phyloP scores from a whole-genome alignment of 2,329 filamentous ascomycete species.

The Verticillium isaacii region DNA sequence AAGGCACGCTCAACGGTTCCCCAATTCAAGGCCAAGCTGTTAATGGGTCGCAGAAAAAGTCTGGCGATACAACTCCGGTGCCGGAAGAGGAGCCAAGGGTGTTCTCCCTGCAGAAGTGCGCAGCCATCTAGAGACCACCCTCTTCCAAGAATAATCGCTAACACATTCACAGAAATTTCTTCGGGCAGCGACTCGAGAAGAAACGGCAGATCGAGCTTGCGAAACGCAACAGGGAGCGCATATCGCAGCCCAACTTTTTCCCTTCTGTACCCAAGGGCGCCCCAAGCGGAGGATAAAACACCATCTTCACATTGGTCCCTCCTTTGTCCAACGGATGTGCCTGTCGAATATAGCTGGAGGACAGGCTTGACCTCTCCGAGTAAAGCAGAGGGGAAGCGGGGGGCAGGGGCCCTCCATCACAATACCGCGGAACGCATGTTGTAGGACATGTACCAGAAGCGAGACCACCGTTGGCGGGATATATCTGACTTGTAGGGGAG shows the following conservation, averaged over 20 bases:
- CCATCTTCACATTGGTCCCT: neutral
- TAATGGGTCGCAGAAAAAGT: conserved; percentile 29
- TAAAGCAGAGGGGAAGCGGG: neutral
- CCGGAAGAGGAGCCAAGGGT: conserved; percentile 69
- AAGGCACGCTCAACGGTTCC: conserved; percentile 28
- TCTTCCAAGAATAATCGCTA: neutral
- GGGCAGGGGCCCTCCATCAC: neutral
- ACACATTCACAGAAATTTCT: conserved; percentile 61
- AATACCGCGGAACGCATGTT: neutral
- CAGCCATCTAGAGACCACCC: neutral
- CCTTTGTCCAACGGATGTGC: neutral
- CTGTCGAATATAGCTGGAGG: neutral
- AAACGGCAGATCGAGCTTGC: conserved; percentile 74
- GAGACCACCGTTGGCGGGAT: neutral
- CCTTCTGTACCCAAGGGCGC: conserved; percentile 73
- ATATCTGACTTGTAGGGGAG: neutral
- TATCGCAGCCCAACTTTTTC: conserved; percentile 75
- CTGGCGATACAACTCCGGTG: conserved; percentile 25
- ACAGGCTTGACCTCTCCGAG: neutral
- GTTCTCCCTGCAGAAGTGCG: conserved; percentile 48
- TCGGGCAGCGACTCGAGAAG: conserved; percentile 76
- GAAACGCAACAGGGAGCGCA: conserved; percentile 73
- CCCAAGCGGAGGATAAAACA: conserved; percentile 22
- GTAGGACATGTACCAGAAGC: neutral
- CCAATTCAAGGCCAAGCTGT: neutral